Evolutionary conservation across 257 asterid species (phyloP), one percentile per base, ranked within the genome.

Genomic region (Asclepias syriaca): DNA sequence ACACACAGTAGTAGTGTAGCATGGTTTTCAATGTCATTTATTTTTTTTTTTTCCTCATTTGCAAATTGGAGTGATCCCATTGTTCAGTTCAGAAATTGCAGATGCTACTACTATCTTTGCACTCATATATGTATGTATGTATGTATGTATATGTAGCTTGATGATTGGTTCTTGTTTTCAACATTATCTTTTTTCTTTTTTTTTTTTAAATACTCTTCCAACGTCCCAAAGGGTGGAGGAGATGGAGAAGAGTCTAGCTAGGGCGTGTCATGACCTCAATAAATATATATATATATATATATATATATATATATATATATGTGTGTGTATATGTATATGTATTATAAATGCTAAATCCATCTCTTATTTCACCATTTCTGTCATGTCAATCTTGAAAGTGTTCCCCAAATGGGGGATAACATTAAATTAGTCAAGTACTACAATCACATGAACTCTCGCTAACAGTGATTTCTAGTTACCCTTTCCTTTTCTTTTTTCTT

Each of bases 361-460:
- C 83, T 48, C 77, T 82, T 82, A 75, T 79, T 80, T 77, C 85
- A 59, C 70, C 69, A 77, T 82, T 68, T 79, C 72, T 68, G 89
- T 82, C 87, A 72, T 75, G 82, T 83, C 89, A 72, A 53, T 77
- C 77, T 72, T 77, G 51, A 57, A 15, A 3, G 81, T 88, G 88
- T 85, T 83, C 89, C 90, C 89, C 74, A 72, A 84, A 68, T 79
- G 76, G 84, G 75, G 43, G 74, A 81, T 77, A 39, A 72, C 92
- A 83, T 78, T 88, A 69, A 86, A 79, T 82, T 74, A 71, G 77
- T 75, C 80, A 81, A 69, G 75, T 77, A 64, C 68, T 64, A 78
- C 81, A 66, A 75, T 79, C 86, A 81, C 84, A 80, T 81, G 82
- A 83, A 72, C 78, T 70, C 74, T 53, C 53, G 73, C 73, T 34